Base-by-base conservation (phyloP, 306 rosid genomes). In the Vachellia pachyceras region DNA sequence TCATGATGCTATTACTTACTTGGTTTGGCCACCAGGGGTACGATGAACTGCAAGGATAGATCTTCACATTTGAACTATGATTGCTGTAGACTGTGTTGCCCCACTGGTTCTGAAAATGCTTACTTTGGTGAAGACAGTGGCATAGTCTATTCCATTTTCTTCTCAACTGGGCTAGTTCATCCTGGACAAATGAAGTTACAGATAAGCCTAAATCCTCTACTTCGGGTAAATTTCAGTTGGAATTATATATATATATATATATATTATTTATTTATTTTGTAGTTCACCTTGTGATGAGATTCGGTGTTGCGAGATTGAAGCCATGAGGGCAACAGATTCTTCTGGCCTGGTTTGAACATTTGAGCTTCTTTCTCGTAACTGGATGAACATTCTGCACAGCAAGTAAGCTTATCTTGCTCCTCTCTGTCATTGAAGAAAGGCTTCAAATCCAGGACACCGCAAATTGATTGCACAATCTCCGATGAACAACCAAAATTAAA, bases 241-340 rank as follows among this genome's bases (percentile, higher is more conserved):
- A 25, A 60, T 25, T 5, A n/a, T 17, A 17, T 50, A 1, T 23
- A 10, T 10, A 1, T 58, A 4, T 58, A 3, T 22, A 25, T 61
- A 10, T n/a, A n/a, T n/a, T n/a, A n/a, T n/a, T n/a, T n/a, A n/a
- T n/a, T n/a, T n/a, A n/a, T n/a, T n/a, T 29, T 33, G 7, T 14
- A 12, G 68, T 61, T 33, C 9, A 95, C 99, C 99, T 90, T 91
- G 15, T 84, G 97, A 79, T 77, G 84, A 55, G 78, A 39, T 83
- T 90, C 84, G 3, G 91, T 75, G 78, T 80, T 87, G 68, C 87
- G 92, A 75, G 95, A 88, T 82, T 87, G 99, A 80, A 96, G 95
- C 99, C 99, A 96, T 63, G 94, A 80, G 78, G 98, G 98, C 82
- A 96, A 77, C 55, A 83, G 86, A 54, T 90, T 96, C 49, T 89